Conservation (phyloP, 805 yeast species). For the Ogataea angusta region DNA sequence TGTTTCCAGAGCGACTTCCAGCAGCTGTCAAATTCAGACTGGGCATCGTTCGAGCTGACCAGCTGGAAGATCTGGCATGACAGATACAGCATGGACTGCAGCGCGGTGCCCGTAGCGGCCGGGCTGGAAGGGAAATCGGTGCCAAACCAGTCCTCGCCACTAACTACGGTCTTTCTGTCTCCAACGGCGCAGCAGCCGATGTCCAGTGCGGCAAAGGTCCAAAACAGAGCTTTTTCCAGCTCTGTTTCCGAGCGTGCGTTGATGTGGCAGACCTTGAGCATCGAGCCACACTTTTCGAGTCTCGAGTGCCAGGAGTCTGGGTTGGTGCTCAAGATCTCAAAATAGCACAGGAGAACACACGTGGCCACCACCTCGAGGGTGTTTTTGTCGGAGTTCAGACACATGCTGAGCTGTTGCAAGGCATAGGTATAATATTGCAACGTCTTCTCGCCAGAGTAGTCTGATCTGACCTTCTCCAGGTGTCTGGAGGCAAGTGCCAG, state of each 20-base stretch:
- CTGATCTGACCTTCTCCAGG: constrained; percentile 20
- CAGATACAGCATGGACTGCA: constrained; percentile 20
- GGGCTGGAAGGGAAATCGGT: neutral
- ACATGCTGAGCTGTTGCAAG: constrained; percentile 33
- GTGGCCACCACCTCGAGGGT: constrained; percentile 32
- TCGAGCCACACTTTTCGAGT: constrained; percentile 37
- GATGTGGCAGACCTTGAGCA: constrained; percentile 37
- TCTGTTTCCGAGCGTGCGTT: constrained; percentile 35
- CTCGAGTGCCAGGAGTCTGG: constrained; percentile 39
- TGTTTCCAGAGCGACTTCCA: constrained; percentile 42
- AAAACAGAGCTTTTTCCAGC: constrained; percentile 39
- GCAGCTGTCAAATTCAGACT: constrained; percentile 31
- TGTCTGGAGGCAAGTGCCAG: constrained; percentile 31
- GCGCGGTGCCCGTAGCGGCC: constrained; percentile 7
- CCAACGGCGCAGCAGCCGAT: constrained; percentile 32
- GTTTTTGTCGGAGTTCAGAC: constrained; percentile 32
- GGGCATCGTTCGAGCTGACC: constrained; percentile 26
- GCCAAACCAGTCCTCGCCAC: constrained; percentile 16
- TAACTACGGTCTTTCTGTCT: constrained; percentile 21
- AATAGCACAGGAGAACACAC: constrained; percentile 40
- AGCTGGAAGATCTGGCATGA: constrained; percentile 36
- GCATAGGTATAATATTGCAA: constrained; percentile 29
- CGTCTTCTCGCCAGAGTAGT: constrained; percentile 27
- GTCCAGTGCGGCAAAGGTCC: constrained; percentile 44
- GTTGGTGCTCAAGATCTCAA: constrained; percentile 41